Evolutionary conservation across 441 rosid species (phyloP).

Genomic region (Gossypium lobatum): DNA sequence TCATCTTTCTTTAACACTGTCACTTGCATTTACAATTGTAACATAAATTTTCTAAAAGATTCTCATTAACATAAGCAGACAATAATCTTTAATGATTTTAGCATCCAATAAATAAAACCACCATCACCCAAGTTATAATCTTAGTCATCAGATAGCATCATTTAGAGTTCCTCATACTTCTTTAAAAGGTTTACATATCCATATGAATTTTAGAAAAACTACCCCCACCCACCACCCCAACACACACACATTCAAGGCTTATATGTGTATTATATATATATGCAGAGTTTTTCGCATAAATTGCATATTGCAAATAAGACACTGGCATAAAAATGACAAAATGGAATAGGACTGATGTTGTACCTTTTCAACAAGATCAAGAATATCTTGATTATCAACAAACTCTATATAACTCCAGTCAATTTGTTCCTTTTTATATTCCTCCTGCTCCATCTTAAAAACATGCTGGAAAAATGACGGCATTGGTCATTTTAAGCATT

Average conservation of each 20-base stretch:
- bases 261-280: background rate
- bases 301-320: background rate
- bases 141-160: background rate
- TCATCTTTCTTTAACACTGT: background rate
- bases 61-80: background rate
- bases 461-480: conserved; percentile 49
- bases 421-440: conserved; percentile 67
- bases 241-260: background rate
- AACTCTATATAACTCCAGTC: conserved; percentile 84
- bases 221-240: background rate
- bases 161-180: conserved; percentile 1
- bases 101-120: background rate
- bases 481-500: conserved; percentile 9
- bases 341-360: background rate
- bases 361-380: conserved; percentile 68
- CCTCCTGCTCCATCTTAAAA: conserved; percentile 85
- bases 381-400: conserved; percentile 67
- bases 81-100: background rate
- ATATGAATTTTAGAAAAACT: background rate
- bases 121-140: background rate
- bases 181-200: background rate
- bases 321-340: conserved; percentile 8
- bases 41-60: background rate
- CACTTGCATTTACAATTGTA: background rate
- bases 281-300: background rate